These are phyloP conservation scores for Beauveria australis DNA, from an alignment of 2,329 filamentous ascomycete species.

Conservation along the genomic window DNA sequence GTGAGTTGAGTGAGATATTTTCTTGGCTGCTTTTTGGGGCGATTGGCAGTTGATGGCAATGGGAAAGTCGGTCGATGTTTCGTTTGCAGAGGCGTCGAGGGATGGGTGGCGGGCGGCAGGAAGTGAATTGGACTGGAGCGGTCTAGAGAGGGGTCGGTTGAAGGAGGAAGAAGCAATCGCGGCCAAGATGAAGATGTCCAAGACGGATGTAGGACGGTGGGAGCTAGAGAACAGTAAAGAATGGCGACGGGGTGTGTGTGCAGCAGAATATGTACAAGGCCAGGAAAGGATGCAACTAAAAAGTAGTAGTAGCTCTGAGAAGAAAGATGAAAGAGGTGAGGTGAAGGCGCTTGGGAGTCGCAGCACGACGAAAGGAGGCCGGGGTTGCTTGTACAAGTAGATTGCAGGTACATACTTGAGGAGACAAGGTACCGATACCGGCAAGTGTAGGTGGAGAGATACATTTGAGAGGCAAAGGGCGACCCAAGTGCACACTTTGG, in stretches of 20 bases:
- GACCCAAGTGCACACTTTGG: not conserved
- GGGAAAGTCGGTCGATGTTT: not conserved
- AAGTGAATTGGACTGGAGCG: not conserved
- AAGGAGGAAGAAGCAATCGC: not conserved
- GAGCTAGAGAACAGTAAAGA: not conserved
- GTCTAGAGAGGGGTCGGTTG: not conserved
- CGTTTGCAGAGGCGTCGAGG: not conserved
- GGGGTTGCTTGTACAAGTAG: not conserved
- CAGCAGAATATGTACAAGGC: not conserved
- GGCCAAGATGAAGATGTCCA: not conserved
- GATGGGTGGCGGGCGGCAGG: not conserved
- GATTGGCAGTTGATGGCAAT: not conserved
- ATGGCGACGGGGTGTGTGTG: not conserved
- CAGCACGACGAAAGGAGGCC: not conserved
- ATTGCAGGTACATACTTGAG: not conserved
- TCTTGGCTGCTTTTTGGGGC: not conserved
- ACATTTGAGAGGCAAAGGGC: not conserved
- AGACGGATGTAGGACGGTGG: not conserved
- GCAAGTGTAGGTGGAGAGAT: not conserved
- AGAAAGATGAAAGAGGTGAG: not conserved
- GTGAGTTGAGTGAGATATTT: not conserved
- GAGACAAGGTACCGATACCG: not conserved
- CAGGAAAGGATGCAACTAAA: slow-evolving; percentile 4
- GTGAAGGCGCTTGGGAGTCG: not conserved
- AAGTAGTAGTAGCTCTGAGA: slow-evolving; percentile 2